Conservation (phyloP, 179 eudicot genomes). For the Patellifolia procumbens region DNA sequence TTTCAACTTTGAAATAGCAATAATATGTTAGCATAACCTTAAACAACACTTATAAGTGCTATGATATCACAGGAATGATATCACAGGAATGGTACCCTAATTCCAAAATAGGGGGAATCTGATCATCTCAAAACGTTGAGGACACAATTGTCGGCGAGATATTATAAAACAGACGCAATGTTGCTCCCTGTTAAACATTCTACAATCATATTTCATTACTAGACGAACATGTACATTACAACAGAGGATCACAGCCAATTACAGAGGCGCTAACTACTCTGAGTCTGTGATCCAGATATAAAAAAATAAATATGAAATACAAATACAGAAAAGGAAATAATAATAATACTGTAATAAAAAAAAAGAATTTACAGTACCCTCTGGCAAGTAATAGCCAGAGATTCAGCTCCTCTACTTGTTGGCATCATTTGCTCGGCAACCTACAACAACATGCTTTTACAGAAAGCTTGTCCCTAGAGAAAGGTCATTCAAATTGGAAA, state of each 20-base stretch:
- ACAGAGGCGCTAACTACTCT: slow-evolving; percentile 7
- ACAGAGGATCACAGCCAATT: slow-evolving; percentile 11
- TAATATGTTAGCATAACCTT: too few relatives aligned
- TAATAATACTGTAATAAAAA: too few relatives aligned
- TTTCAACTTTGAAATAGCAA: too few relatives aligned
- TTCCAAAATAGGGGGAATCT: too few relatives aligned
- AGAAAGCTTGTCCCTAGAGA: slow-evolving; percentile 87
- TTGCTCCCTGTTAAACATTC: background rate
- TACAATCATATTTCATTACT: slow-evolving; percentile 8
- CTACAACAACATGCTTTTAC: slow-evolving; percentile 33
- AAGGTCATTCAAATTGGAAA: slow-evolving; percentile 79
- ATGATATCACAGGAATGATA: too few relatives aligned
- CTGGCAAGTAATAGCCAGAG: background rate
- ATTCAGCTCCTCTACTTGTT: background rate
- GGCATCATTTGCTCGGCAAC: background rate
- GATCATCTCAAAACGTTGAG: too few relatives aligned
- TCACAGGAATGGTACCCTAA: too few relatives aligned
- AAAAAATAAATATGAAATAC: background rate
- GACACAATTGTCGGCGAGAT: too few relatives aligned
- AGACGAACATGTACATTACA: slow-evolving; percentile 2
- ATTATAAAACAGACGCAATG: too few relatives aligned
- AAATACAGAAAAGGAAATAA: background rate
- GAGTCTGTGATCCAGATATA: background rate
- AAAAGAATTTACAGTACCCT: slow-evolving; percentile 3
- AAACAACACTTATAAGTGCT: too few relatives aligned